Conservation (phyloP, 768 basidiomycete species). For the Trametes gibbosa region DNA sequence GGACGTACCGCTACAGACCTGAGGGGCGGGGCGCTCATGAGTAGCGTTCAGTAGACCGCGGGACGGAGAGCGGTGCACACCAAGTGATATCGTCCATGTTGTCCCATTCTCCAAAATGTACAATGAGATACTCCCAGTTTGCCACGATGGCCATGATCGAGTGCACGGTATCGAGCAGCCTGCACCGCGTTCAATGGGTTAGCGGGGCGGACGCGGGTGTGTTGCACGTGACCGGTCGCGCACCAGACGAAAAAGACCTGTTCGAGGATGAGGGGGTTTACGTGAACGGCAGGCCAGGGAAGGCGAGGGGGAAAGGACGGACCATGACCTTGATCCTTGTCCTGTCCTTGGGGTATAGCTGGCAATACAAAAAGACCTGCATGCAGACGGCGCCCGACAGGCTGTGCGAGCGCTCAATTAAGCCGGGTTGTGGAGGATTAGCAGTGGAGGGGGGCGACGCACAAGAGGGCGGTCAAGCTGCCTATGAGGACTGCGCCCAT, state of each 20-base stretch:
- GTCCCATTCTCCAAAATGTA: conserved; percentile 19
- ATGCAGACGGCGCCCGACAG: conserved; percentile 17
- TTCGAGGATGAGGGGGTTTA: not conserved
- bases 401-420: not conserved
- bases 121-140: conserved; percentile 26
- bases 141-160: conserved; percentile 19
- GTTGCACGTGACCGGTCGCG: no score
- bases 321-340: conserved; percentile 15
- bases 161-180: conserved; percentile 24
- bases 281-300: no score
- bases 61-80: not conserved
- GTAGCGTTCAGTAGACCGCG: not conserved
- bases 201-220: no score
- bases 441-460: not conserved
- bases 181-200: no score
- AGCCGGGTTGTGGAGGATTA: not conserved
- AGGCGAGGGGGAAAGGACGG: not conserved
- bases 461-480: conserved; percentile 14
- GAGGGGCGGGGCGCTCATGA: accelerated
- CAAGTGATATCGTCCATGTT: conserved; percentile 23
- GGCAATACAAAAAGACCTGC: conserved; percentile 17
- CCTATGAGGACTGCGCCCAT: conserved; percentile 19
- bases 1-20: conserved; percentile 17
- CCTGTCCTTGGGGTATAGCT: conserved; percentile 13
- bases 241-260: conserved; percentile 14